Percentiles rank a stretch among this genome's conserved stretches.
Conservation (phyloP, 371 early-diverging fungal species). For the Syncephalastrum monosporum region DNA sequence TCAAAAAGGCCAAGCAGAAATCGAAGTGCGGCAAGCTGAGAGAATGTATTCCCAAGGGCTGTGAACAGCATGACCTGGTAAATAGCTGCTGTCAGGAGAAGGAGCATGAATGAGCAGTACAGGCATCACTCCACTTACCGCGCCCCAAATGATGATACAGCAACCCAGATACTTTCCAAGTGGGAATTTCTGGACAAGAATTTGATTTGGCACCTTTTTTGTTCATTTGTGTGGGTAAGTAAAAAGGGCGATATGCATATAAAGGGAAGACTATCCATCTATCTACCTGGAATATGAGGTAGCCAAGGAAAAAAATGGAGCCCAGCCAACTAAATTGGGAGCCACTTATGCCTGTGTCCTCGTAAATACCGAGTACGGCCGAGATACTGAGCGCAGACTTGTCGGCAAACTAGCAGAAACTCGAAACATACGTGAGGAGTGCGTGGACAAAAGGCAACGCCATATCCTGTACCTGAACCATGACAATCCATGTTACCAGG, state of each 20-base stretch:
- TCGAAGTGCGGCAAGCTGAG: slow-evolving; percentile 17
- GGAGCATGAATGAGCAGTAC: too few relatives aligned
- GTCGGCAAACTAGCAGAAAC: slow-evolving; percentile 20
- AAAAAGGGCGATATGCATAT: neutral
- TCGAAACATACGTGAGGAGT: neutral
- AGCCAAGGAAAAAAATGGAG: slow-evolving; percentile 11
- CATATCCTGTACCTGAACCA: slow-evolving; percentile 25
- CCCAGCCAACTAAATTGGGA: slow-evolving; percentile 24
- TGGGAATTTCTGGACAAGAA: slow-evolving; percentile 23
- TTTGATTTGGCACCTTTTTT: slow-evolving; percentile 3
- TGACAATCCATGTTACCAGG: slow-evolving; percentile 21
- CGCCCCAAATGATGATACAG: slow-evolving; percentile 28
- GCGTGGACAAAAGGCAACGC: too few relatives aligned
- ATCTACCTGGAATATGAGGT: slow-evolving; percentile 7
- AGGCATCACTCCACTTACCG: neutral
- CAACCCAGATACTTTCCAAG: slow-evolving; percentile 22
- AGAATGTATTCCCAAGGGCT: slow-evolving; percentile 20
- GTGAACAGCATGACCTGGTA: slow-evolving; percentile 12
- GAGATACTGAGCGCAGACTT: slow-evolving; percentile 25
- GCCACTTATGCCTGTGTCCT: slow-evolving; percentile 20
- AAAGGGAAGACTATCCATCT: neutral
- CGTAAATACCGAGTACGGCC: slow-evolving; percentile 26
- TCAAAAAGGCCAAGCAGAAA: slow-evolving; percentile 35
- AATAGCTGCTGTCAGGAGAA: neutral
- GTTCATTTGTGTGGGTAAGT: too few relatives aligned